phyloP scores from a whole-genome alignment of 2,329 filamentous ascomycete species.

The Fusarium fracticaudum region DNA sequence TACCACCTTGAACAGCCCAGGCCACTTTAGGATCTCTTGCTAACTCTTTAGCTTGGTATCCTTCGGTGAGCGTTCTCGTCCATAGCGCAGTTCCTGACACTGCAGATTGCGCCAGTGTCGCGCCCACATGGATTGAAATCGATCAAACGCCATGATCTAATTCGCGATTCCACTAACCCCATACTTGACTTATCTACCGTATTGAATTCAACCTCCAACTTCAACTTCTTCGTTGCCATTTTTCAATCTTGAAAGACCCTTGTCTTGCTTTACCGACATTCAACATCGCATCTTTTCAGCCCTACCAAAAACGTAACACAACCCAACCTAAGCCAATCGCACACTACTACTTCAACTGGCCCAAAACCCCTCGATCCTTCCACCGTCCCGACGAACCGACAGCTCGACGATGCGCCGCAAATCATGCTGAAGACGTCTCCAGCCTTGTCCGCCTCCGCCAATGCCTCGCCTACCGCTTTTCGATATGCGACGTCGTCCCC shows the following conservation, averaged over 20 bases:
- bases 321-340: conserved; percentile 5
- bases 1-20: conserved; percentile 5
- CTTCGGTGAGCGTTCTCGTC: conserved; percentile 49
- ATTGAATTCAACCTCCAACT: conserved; percentile 20
- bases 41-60: conserved; percentile 32
- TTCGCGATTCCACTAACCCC: conserved; percentile 39
- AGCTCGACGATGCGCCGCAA: conserved; percentile 57
- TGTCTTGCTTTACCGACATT: conserved; percentile 20
- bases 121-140: conserved; percentile 39
- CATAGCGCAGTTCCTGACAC: conserved; percentile 36
- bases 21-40: conserved; percentile 27
- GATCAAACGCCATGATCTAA: conserved; percentile 42
- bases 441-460: conserved; percentile 60
- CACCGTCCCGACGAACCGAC: conserved; percentile 30
- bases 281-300: conserved; percentile 18
- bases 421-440: conserved; percentile 70
- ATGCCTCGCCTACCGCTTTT: conserved; percentile 61
- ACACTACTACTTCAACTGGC: conserved; percentile 16
- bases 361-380: conserved; percentile 26
- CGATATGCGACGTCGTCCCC: conserved; percentile 47
- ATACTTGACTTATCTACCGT: conserved; percentile 12
- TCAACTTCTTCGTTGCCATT: conserved; percentile 17
- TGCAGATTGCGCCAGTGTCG: conserved; percentile 35
- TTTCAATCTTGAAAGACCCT: conserved; percentile 22
- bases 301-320: conserved; percentile 1